Evolutionary conservation across 495 filamentous ascomycete genomes (phyloP).

Genomic region (Pyrenopolyporus hunteri): DNA sequence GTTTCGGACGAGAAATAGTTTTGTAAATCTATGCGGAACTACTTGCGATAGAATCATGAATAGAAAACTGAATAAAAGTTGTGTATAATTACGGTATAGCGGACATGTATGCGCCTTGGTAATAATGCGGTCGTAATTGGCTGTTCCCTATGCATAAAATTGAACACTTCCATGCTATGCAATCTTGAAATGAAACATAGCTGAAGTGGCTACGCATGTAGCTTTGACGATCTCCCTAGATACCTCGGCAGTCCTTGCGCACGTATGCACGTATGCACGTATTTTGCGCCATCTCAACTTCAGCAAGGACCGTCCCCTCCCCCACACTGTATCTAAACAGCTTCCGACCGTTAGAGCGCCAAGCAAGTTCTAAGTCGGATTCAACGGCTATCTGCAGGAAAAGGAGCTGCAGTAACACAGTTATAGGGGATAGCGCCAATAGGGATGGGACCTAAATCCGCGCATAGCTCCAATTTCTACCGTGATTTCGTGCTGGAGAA

Average conservation of each 20-base stretch:
- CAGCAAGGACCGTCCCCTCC: too few relatives aligned
- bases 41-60: background rate
- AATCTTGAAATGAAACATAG: background rate
- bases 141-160: too few relatives aligned
- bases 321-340: slow-evolving; percentile 3
- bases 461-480: too few relatives aligned
- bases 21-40: background rate
- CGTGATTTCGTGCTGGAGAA: too few relatives aligned
- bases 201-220: background rate
- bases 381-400: slow-evolving; percentile 4
- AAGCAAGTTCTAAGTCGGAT: background rate
- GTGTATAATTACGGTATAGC: too few relatives aligned
- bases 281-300: too few relatives aligned
- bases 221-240: slow-evolving; percentile 16
- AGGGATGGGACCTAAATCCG: too few relatives aligned
- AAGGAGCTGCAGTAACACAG: background rate
- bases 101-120: too few relatives aligned
- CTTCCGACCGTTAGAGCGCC: background rate
- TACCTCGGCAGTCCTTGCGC: slow-evolving; percentile 20
- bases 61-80: slow-evolving; percentile 9
- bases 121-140: too few relatives aligned
- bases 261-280: too few relatives aligned
- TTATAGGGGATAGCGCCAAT: too few relatives aligned
- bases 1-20: slow-evolving; percentile 21
- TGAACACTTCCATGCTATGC: too few relatives aligned